These are phyloP conservation scores for Rhodotorula sp. DNA, from an alignment of 1,284 basidiomycete species.

Conservation along the genomic window DNA sequence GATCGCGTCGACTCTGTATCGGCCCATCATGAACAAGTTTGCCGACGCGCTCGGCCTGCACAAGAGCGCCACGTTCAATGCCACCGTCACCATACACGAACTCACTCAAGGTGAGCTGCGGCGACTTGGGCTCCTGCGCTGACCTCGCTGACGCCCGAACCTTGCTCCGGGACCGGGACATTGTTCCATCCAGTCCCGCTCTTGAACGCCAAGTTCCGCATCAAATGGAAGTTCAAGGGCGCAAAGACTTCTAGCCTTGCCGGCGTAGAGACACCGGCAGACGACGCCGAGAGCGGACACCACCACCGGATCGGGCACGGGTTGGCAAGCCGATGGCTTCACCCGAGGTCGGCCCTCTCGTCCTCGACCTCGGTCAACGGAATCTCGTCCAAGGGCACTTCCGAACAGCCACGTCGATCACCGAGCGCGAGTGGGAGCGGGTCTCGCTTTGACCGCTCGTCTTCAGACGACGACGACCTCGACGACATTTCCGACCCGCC, in stretches of 20 bases:
- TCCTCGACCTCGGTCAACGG: neutral
- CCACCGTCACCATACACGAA: slow-evolving; percentile 33
- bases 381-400: neutral
- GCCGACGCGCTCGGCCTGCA: slow-evolving; percentile 26
- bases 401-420: neutral
- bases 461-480: slow-evolving; percentile 6
- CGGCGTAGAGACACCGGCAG: neutral
- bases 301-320: neutral
- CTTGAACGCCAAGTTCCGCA: slow-evolving; percentile 31
- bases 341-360: slow-evolving; percentile 10
- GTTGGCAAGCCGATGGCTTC: slow-evolving; percentile 21
- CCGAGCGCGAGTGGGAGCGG: slow-evolving; percentile 4
- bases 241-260: slow-evolving; percentile 12
- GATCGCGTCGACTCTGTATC: neutral
- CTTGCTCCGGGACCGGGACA: too few species aligned
- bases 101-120: slow-evolving; percentile 34
- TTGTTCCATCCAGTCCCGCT: slow-evolving; percentile 24
- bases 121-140: too few species aligned
- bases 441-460: slow-evolving; percentile 2
- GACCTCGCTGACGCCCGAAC: neutral
- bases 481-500: too few species aligned
- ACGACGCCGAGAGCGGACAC: neutral
- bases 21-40: slow-evolving; percentile 11
- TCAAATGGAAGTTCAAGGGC: slow-evolving; percentile 40
- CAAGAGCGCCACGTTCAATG: slow-evolving; percentile 31